Conservation (phyloP, 2,329 filamentous ascomycete genomes). For the Blastomyces gilchristii region DNA sequence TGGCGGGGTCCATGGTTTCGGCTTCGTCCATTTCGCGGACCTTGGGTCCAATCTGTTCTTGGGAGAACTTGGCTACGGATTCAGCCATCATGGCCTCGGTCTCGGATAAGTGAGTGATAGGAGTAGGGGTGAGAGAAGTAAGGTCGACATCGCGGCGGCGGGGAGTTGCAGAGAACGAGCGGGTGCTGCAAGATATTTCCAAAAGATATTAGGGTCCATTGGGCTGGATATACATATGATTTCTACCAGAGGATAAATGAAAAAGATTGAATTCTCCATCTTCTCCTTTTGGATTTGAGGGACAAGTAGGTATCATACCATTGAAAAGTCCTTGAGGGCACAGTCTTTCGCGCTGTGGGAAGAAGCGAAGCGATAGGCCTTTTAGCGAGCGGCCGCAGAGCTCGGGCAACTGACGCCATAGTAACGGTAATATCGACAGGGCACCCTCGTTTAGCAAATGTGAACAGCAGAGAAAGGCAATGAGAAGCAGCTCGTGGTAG, state of each 20-base stretch:
- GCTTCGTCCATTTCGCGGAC: constrained; percentile 96
- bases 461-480: background rate
- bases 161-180: constrained; percentile 52
- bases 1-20: constrained; percentile 76
- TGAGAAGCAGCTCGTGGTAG: background rate
- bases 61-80: constrained; percentile 80
- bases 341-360: constrained; percentile 29
- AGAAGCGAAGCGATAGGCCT: constrained; percentile 29
- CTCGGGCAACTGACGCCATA: constrained; percentile 42
- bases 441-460: background rate
- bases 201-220: constrained; percentile 3
- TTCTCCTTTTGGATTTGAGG: background rate
- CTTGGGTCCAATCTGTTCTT: constrained; percentile 77
- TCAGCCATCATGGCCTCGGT: constrained; percentile 83
- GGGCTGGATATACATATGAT: background rate
- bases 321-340: constrained; percentile 31
- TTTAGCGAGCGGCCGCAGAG: constrained; percentile 38
- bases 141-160: constrained; percentile 52
- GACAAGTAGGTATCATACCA: constrained; percentile 25
- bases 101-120: constrained; percentile 87
- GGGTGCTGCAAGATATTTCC: constrained; percentile 27
- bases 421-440: constrained; percentile 12
- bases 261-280: background rate
- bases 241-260: background rate
- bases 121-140: constrained; percentile 71